phyloP scores from a whole-genome alignment of 345 rosid species.

The Arabis alpina region DNA sequence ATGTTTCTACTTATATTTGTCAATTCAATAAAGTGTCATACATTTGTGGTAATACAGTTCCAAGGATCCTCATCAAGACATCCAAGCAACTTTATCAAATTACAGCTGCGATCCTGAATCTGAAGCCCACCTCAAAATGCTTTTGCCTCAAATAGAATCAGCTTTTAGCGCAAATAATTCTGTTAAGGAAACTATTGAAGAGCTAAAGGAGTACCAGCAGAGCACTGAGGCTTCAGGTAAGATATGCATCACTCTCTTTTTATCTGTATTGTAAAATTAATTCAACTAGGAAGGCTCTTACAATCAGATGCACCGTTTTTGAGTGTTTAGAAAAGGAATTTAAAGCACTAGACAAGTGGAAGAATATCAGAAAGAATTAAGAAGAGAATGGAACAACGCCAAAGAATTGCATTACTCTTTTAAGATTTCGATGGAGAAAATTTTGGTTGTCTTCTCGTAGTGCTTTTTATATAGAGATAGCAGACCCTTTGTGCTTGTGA shows the following conservation, averaged over 20 bases:
- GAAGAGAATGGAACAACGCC: too few species aligned
- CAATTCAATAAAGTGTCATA: neutral
- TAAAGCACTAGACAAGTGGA: too few species aligned
- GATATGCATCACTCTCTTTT: neutral
- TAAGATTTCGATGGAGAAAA: slow-evolving; percentile 2
- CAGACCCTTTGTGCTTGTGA: slow-evolving; percentile 6
- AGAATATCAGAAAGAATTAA: too few species aligned
- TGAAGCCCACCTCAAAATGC: slow-evolving; percentile 61
- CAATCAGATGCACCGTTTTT: too few species aligned
- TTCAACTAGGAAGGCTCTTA: too few species aligned
- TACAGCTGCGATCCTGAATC: slow-evolving; percentile 62
- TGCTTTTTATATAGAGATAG: neutral
- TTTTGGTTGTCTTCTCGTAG: neutral
- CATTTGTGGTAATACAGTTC: slow-evolving; percentile 55
- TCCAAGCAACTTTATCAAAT: slow-evolving; percentile 57
- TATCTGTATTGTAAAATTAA: too few species aligned
- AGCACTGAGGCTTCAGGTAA: slow-evolving; percentile 69
- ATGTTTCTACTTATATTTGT: neutral
- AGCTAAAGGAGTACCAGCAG: slow-evolving; percentile 65
- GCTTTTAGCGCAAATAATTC: slow-evolving; percentile 65
- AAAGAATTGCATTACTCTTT: neutral
- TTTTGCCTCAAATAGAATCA: slow-evolving; percentile 73
- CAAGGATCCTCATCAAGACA: slow-evolving; percentile 64
- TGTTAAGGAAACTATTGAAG: slow-evolving; percentile 66
- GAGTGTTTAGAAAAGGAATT: too few species aligned